phyloP scores from a whole-genome alignment of 768 basidiomycete species.

The Chalciporus piperatus region DNA sequence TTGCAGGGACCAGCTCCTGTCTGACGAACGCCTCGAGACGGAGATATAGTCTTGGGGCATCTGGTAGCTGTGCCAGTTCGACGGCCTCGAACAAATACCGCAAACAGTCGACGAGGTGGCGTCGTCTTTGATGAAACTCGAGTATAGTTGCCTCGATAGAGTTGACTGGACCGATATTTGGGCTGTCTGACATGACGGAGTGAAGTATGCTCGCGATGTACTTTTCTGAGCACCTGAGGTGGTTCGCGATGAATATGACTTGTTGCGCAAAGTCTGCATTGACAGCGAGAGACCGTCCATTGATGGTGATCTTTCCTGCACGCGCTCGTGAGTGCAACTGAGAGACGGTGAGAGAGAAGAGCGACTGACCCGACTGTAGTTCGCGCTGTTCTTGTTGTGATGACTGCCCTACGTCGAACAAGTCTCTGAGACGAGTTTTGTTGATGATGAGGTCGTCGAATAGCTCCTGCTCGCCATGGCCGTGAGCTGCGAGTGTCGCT shows the following conservation, averaged over 20 bases:
- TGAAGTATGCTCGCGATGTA: conserved; percentile 71
- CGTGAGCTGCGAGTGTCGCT: conserved; percentile 44
- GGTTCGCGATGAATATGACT: conserved; percentile 73
- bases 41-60: conserved; percentile 45
- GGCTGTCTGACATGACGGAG: conserved; percentile 57
- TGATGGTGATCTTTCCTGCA: conserved; percentile 62
- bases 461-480: conserved; percentile 65
- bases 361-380: conserved; percentile 57
- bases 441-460: conserved; percentile 72
- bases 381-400: conserved; percentile 66
- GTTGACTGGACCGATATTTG: conserved; percentile 56
- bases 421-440: conserved; percentile 56
- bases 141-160: conserved; percentile 65
- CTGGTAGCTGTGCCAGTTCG: conserved; percentile 43
- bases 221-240: conserved; percentile 80
- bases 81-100: conserved; percentile 65
- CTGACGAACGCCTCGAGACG: conserved; percentile 55
- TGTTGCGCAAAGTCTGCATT: conserved; percentile 80
- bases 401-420: conserved; percentile 65
- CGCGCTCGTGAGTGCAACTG: background rate
- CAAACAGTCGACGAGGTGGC: conserved; percentile 68
- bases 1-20: conserved; percentile 48
- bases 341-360: background rate
- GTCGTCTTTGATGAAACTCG: conserved; percentile 66
- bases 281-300: conserved; percentile 66